These are phyloP conservation scores for Exophiala dermatitidis DNA, from an alignment of 2,329 filamentous ascomycete genomes.

Conservation along the genomic window DNA sequence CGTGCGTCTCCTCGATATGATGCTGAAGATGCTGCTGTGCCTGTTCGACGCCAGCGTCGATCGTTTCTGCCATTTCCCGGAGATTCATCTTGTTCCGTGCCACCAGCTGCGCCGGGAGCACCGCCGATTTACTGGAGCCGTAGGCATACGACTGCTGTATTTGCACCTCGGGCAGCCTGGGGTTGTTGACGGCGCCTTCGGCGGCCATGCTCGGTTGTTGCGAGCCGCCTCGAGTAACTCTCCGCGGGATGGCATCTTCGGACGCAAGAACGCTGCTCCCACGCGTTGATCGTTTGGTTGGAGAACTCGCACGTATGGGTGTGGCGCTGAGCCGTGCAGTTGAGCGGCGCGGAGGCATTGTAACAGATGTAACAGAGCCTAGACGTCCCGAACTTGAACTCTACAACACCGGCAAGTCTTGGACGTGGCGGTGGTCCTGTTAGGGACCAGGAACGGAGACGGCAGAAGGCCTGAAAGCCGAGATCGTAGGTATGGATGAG, in stretches of 20 bases:
- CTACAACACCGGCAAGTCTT: no score
- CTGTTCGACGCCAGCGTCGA: slow-evolving; percentile 31
- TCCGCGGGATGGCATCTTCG: slow-evolving; percentile 13
- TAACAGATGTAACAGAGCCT: neutral
- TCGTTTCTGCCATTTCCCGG: slow-evolving; percentile 31
- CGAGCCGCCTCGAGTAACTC: slow-evolving; percentile 17
- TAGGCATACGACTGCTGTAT: slow-evolving; percentile 38
- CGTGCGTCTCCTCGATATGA: slow-evolving; percentile 17
- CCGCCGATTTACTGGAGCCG: slow-evolving; percentile 33
- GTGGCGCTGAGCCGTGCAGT: slow-evolving; percentile 18
- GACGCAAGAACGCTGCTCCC: slow-evolving; percentile 10
- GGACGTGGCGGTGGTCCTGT: neutral
- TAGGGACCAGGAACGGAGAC: no score
- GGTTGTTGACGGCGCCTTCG: slow-evolving; percentile 24
- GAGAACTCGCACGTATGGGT: slow-evolving; percentile 13
- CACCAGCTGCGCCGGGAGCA: slow-evolving; percentile 33
- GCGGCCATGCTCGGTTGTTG: slow-evolving; percentile 13
- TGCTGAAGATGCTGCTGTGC: slow-evolving; percentile 22
- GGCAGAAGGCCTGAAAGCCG: no score
- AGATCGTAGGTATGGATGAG: no score
- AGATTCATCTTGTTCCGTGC: slow-evolving; percentile 30
- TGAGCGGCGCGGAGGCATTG: slow-evolving; percentile 23
- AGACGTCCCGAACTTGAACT: neutral
- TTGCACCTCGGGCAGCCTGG: slow-evolving; percentile 34
- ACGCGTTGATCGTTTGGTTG: slow-evolving; percentile 12